A percentile compares a stretch with the other conserved stretches of the same genome.
phyloP scores from a whole-genome alignment of 1,284 basidiomycete genomes.

The Singerocomus rubriflavus region DNA sequence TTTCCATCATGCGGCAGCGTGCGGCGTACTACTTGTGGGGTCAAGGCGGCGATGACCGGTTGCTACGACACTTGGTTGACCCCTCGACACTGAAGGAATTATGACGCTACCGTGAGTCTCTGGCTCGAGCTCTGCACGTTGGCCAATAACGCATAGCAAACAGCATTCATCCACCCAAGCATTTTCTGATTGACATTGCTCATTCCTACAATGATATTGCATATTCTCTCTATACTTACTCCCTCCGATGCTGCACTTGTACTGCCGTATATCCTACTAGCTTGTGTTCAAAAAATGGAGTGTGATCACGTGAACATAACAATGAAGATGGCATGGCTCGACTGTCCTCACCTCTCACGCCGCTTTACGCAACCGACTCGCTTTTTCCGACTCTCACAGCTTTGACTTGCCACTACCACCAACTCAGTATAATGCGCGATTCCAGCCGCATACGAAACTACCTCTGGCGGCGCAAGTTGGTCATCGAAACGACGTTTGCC shows the following conservation, averaged over 20 bases:
- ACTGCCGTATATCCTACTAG: constrained; percentile 10
- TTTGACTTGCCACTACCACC: neutral
- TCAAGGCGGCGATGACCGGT: constrained; percentile 35
- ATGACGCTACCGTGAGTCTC: constrained; percentile 22
- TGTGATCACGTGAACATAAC: constrained; percentile 12
- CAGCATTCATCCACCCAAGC: constrained; percentile 9
- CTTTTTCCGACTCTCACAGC: neutral
- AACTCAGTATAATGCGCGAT: constrained; percentile 9
- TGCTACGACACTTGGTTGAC: constrained; percentile 35
- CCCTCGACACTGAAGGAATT: constrained; percentile 29
- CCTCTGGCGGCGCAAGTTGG: constrained; percentile 48
- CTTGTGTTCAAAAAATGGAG: neutral
- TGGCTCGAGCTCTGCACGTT: neutral
- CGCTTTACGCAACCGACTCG: constrained; percentile 3
- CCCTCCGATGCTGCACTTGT: constrained; percentile 10
- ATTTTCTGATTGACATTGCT: neutral
- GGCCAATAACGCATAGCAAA: constrained; percentile 8
- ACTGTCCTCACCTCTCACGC: constrained; percentile 13
- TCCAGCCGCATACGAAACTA: constrained; percentile 29
- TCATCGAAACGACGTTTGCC: constrained; percentile 52
- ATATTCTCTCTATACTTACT: constrained; percentile 24
- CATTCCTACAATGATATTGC: constrained; percentile 7
- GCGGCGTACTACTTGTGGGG: constrained; percentile 42
- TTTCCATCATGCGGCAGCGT: constrained; percentile 39
- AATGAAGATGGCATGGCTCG: neutral